Base-by-base conservation (phyloP, 805 yeast species). In the Starmerella geochares region DNA sequence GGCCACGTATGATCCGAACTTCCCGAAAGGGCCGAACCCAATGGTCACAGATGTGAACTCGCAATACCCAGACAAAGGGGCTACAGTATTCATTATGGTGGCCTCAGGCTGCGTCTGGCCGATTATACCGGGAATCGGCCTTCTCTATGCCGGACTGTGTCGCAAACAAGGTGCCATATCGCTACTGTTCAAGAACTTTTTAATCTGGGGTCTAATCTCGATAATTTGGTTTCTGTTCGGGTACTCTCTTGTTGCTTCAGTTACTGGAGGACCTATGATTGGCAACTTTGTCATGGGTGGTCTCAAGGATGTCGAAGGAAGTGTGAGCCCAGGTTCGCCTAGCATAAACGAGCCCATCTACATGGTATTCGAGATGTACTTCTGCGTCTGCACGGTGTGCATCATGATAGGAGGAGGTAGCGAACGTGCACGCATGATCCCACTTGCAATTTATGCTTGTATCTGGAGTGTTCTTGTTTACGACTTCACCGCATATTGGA, bases 341-440 rank as follows among this genome's bases (percentile, higher is more conserved):
- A 47, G 21, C 17, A 37, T 51, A n/a, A 51, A 51, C 31, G 54
- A 51, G 51, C 48, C 47, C 10, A 45, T 47, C 7, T 51, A 51
- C 31, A 23, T 39, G 21, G 40, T 51, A 1, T 51, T 51, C 46
- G 46, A 51, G 38, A 42, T 47, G 41, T 51, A 41, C 38, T 51
- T 51, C 39, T 51, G 54, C 38, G 50, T 47, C 1, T 43, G 48
- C 23, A 51, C 54, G 1, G 54, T 51, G 16, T 47, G 51, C 56
- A 72, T 80, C 61, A 74, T 79, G 79, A 73, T 79, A 25, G 86
- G 86, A 56, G 83, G 82, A 54, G 79, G 80, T 13, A 76, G 81
- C 57, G 84, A 79, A 60, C 71, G 86, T 60, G 86, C 83, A 9
- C 67, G 83, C 57, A 73, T 80, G 54, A 76, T 79, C 4, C 84